Conservation (phyloP, 306 rosid genomes). For the Hippophae gyantsensis region DNA sequence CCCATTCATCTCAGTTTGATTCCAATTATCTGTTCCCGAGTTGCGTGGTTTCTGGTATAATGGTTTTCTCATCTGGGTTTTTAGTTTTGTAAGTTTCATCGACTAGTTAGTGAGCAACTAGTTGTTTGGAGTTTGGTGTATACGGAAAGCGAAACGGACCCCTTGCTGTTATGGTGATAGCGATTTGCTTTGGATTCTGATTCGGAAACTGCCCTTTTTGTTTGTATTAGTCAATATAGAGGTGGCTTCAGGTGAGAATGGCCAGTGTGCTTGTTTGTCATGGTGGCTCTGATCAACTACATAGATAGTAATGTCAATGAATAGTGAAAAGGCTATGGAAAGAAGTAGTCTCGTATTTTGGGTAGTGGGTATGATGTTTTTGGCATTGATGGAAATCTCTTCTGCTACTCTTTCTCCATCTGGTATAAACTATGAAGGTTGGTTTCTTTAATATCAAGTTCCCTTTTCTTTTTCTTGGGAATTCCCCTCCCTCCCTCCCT, state of each 20-base stretch:
- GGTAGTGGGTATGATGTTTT: conserved; percentile 44
- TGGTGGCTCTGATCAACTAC: conserved; percentile 31
- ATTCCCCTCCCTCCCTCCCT: too few relatives aligned
- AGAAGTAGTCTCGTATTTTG: conserved; percentile 25
- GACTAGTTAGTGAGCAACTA: conserved; percentile 13
- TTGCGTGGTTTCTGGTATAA: conserved; percentile 17
- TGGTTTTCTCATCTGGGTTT: conserved; percentile 40
- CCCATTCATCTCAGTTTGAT: conserved; percentile 31
- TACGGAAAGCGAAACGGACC: not conserved
- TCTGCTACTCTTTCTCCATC: conserved; percentile 89
- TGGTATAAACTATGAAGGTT: conserved; percentile 96
- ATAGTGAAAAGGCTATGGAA: conserved; percentile 36
- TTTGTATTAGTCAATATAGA: conserved; percentile 34
- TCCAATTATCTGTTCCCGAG: conserved; percentile 33
- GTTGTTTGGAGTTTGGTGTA: conserved; percentile 6
- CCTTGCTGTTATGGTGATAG: conserved; percentile 25
- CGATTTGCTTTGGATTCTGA: conserved; percentile 35
- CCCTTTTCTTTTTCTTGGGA: not conserved
- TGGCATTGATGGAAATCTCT: conserved; percentile 41
- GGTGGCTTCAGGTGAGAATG: conserved; percentile 36
- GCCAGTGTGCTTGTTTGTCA: conserved; percentile 21
- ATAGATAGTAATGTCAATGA: conserved; percentile 18
- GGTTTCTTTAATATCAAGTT: conserved; percentile 9
- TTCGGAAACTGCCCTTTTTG: conserved; percentile 26
- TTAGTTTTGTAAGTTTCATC: conserved; percentile 14